Base-by-base conservation (phyloP, 1,139 yeast genomes). In the Pichia sp. region DNA sequence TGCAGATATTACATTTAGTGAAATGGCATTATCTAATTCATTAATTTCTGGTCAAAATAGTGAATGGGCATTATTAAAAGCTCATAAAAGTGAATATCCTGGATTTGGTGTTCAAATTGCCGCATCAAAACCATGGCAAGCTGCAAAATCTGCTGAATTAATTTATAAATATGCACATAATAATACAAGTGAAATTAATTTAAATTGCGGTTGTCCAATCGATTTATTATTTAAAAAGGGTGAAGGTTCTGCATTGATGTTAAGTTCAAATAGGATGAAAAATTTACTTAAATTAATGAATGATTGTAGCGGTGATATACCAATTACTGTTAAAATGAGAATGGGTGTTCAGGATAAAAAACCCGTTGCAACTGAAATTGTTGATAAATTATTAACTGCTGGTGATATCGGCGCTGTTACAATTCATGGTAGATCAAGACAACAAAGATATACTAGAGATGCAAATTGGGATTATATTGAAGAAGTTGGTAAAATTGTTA, bases 1-100 rank as follows among this genome's bases (percentile, higher is more conserved):
- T 26, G 96, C 96, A 6, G 97, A 92, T 58, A 76, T 90, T 16
- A 92, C 98, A 0, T 92, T 87, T 62, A 77, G 92, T 39, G 99
- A 92, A 66, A 94, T 92, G 98, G 97, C 97, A 0, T 73, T 92
- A 36, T 69, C 89, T 1, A 69, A 86, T 40, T 97, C 98, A 1
- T 69, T 92, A 45, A 69, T 92, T 36, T 95, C 87, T 61, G 98
- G 97, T 22, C 77, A 83, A 34, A 87, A 87, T 60, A 79, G 95
- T 2, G 99, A 92, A 65, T 92, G 99, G 99, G 99, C 99, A 0
- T 71, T 92, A 42, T 89, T 97, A 27, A 84, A 92, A 57, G 95
- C 96, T 3, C 97, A 92, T 60, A 62, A 68, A 25, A 67, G 79
- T 6, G 99, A 92, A 63, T 72, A 74, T 49, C 95, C 94, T 5